Percentiles rank a stretch among this genome's conserved stretches.
Evolutionary conservation across 202 grass and related monocot genomes (phyloP).

Genomic region (Schoenoplectus tabernaemontani): DNA sequence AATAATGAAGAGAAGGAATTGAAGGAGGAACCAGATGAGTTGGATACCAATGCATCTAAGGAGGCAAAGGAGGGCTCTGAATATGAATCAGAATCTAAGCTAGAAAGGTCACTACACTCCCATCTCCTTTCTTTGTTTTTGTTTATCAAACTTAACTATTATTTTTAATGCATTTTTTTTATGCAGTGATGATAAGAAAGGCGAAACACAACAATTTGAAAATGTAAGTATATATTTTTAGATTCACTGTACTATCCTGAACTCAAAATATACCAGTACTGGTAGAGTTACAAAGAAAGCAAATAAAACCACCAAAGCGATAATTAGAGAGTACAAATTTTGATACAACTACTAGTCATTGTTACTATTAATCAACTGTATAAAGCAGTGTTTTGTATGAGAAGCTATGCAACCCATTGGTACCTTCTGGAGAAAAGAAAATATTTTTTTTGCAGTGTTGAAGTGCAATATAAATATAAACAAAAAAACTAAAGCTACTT

Average conservation of each 20-base stretch:
- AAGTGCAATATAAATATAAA: background rate
- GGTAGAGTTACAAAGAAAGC: background rate
- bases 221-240: conserved; percentile 30
- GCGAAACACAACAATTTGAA: conserved; percentile 30
- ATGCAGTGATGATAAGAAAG: conserved; percentile 22
- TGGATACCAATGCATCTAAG: background rate
- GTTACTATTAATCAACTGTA: background rate
- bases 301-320: background rate
- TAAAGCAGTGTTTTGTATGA: too few species aligned
- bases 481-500: background rate
- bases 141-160: background rate
- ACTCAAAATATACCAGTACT: background rate
- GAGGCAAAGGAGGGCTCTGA: conserved; percentile 18
- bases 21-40: background rate
- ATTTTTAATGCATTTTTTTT: background rate
- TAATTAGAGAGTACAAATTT: background rate
- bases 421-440: background rate
- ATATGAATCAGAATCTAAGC: conserved; percentile 11
- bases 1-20: conserved; percentile 4
- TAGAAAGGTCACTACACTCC: conserved; percentile 33
- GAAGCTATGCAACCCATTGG: background rate
- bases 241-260: background rate
- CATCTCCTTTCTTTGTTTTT: background rate
- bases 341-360: background rate
- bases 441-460: background rate